These are phyloP conservation scores for Mollisiaceae sp. DNA, from an alignment of 2,329 filamentous ascomycete genomes.

Conservation along the genomic window DNA sequence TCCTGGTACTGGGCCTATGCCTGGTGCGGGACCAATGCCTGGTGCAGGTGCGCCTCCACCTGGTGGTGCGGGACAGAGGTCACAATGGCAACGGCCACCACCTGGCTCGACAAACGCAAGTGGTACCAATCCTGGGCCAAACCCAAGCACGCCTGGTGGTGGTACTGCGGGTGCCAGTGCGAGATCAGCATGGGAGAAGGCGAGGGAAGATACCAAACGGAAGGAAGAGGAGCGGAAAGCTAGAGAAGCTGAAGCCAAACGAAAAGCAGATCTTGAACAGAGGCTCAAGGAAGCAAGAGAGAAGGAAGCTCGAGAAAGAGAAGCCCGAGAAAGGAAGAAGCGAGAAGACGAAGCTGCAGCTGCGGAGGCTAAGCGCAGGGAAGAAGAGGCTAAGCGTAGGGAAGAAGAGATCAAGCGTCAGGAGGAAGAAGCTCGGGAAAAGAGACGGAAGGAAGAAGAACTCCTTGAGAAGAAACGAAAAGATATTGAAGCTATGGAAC, in stretches of 20 bases:
- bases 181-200: slow-evolving; percentile 69
- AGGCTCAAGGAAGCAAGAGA: slow-evolving; percentile 37
- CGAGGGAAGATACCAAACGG: slow-evolving; percentile 65
- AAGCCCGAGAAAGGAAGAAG: slow-evolving; percentile 32
- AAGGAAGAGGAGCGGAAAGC: slow-evolving; percentile 18
- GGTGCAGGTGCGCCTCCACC: slow-evolving; percentile 12
- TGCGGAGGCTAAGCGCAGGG: slow-evolving; percentile 40
- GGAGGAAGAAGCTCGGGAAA: slow-evolving; percentile 53
- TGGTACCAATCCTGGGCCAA: slow-evolving; percentile 30
- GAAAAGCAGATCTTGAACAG: slow-evolving; percentile 17
- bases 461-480: slow-evolving; percentile 32
- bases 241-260: slow-evolving; percentile 18
- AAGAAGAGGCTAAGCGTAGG: slow-evolving; percentile 64
- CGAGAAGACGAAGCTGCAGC: slow-evolving; percentile 31
- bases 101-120: slow-evolving; percentile 28
- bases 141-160: slow-evolving; percentile 32
- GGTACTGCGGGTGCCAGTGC: slow-evolving; percentile 36
- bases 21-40: slow-evolving; percentile 23
- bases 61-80: slow-evolving; percentile 26
- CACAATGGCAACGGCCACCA: slow-evolving; percentile 37
- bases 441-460: slow-evolving; percentile 23
- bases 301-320: slow-evolving; percentile 49
- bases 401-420: slow-evolving; percentile 65
- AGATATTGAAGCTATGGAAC: slow-evolving; percentile 39
- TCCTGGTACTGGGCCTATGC: slow-evolving; percentile 37